Evolutionary conservation across 2,329 filamentous ascomycete species (phyloP), one percentile per base, ranked within the genome.

Genomic region (Phialophora verrucosa): DNA sequence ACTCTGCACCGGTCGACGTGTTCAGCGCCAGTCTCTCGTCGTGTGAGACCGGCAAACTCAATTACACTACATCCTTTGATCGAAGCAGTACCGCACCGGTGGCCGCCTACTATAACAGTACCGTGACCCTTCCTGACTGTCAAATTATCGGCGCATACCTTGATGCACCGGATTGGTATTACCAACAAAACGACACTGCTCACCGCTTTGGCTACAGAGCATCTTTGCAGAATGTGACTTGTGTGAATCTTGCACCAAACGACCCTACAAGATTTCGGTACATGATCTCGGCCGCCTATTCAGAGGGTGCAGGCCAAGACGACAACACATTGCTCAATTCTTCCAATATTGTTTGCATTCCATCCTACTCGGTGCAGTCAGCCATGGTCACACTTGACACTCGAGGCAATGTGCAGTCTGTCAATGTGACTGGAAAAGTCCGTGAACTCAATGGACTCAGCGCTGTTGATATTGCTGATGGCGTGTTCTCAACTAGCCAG

Each of bases 241-340:
- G 68, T 29, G 59, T 63, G 25, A 70, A 70, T 54, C 66, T 69
- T 5, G 12, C 66, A 6, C 38, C 50, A 7, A 35, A 59, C 12
- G 66, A 66, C 42, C 62, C 68, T n/a, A 68, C 56, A 29, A 59
- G 63, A 44, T 31, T 54, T 12, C 59, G 68, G 20, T 70, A 62
- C 47, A 62, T 68, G 59, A 49, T 70, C 23, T 51, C 66, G 0
- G 49, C 58, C 2, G 58, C 66, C 6, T 70, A 70, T 47, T 70
- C 68, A 6, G 64, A 70, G 42, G 68, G 66, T 2, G 49, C 62
- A 11, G 51, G 59, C 8, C 68, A 68, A 27, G 54, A 68, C 38
- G 58, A 68, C 53, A 62, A 66, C 56, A 70, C 57, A 31, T 32
- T 70, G 57, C 60, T 70, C 14, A 68, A 70, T 57, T 70, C 68